Evolutionary conservation across 805 yeast genomes (phyloP).

Genomic region (Lipomyces orientalis): DNA sequence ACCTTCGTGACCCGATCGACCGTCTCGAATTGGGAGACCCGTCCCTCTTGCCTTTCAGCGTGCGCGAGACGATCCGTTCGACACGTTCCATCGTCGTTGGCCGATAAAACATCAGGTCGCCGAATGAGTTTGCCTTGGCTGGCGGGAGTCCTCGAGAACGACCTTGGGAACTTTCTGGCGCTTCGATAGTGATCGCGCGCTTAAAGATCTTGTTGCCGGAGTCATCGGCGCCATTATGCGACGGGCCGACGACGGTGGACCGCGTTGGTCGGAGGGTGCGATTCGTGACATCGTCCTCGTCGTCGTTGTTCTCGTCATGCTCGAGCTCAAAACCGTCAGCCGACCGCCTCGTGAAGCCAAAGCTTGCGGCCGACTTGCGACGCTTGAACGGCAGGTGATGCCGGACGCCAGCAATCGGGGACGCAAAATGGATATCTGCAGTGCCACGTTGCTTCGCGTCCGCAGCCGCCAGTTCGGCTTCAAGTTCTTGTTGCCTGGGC

Average conservation of each 20-base stretch:
- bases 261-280: slow-evolving; percentile 5
- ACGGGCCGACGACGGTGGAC: slow-evolving; percentile 7
- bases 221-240: not conserved
- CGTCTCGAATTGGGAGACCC: slow-evolving; percentile 25
- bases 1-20: slow-evolving; percentile 37
- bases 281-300: not conserved
- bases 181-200: slow-evolving; percentile 58
- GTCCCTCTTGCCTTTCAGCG: slow-evolving; percentile 27
- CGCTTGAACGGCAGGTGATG: slow-evolving; percentile 10
- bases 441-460: slow-evolving; percentile 41
- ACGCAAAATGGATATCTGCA: slow-evolving; percentile 28
- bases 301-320: not conserved
- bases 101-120: slow-evolving; percentile 22
- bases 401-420: slow-evolving; percentile 25
- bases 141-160: not conserved
- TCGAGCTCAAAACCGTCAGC: not conserved
- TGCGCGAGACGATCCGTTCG: slow-evolving; percentile 27
- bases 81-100: slow-evolving; percentile 28
- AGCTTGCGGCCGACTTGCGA: slow-evolving; percentile 8
- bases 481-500: slow-evolving; percentile 62
- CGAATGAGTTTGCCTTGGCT: slow-evolving; percentile 9
- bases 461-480: slow-evolving; percentile 35
- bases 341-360: slow-evolving; percentile 2
- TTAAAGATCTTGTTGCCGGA: slow-evolving; percentile 42
- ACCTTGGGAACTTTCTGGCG: slow-evolving; percentile 28